Base-by-base conservation (phyloP, 768 basidiomycete species). In the Mycena albidolilacea region DNA sequence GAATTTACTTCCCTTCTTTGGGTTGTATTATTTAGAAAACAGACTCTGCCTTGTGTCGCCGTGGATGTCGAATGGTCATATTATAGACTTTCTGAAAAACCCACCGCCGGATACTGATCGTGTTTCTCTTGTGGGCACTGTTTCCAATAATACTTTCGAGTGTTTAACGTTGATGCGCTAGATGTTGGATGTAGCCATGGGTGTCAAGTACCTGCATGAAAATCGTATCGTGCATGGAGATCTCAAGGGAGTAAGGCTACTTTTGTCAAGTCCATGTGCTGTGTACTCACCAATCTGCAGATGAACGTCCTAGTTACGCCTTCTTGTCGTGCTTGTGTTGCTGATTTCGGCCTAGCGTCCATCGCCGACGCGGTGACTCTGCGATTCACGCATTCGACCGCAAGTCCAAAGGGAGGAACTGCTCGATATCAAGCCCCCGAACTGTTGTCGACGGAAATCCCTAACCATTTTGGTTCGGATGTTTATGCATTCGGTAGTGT, bases 1-100 rank as follows among this genome's bases (percentile, higher is more conserved):
- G 35, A 78, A 78, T 62, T 23, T 78, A 7, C 63, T 78, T 21
- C 77, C 77, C 15, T 76, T 76, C 52, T 76, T 67, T 30, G 72
- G 72, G 19, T 41, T 73, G n/a, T 67, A 75, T 52, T 68, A 68
- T 62, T 19, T 72, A 15, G 63, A 70, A 7, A 64, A 17, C 48
- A 74, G 69, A 17, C 68, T 69, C n/a, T 77, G 77, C 57, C 71
- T 77, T 30, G 70, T 73, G 5, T 68, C 72, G 21, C 59, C 59
- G 3, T 60, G 59, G 59, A 60, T 60, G 59, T n/a, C 59, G 59
- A 60, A 74, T 57, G 75, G 75, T 7, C 59, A 71, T n/a, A 23
- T 76, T n/a, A 21, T 43, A 14, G 41, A 66, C 8, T 76, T 71
- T 39, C 54, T 76, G 50, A 17, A 39, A 41, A 44, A 66, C 10